Conservation (phyloP, 164 flowering plant species). For the Berberis thunbergii region DNA sequence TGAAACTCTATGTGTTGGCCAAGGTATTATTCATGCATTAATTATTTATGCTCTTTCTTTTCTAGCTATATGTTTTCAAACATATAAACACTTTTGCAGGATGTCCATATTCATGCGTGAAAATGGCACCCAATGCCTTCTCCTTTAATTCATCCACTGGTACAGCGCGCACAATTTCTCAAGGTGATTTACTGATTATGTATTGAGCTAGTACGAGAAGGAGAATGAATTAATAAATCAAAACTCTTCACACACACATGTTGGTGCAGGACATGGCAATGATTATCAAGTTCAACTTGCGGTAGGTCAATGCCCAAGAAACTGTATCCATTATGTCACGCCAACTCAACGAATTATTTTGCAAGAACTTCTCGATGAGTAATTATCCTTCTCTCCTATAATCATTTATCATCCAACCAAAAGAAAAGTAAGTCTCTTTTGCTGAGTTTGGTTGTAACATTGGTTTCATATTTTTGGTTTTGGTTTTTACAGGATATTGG, state of each 20-base stretch:
- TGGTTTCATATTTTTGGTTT: neutral
- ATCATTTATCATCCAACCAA: neutral
- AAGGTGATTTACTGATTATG: conserved; percentile 35
- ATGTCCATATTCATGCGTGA: conserved; percentile 82
- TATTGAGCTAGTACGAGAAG: no score
- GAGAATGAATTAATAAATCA: no score
- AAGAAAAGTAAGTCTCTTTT: neutral
- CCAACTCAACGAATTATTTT: conserved; percentile 78
- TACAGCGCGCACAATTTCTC: conserved; percentile 69
- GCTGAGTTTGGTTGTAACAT: neutral
- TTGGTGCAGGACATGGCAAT: conserved; percentile 46
- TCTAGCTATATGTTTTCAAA: neutral
- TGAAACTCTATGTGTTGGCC: conserved; percentile 70
- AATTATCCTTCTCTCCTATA: neutral
- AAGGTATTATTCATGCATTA: conserved; percentile 35
- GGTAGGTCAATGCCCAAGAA: conserved; percentile 89
- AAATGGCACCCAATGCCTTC: conserved; percentile 75
- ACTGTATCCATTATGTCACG: conserved; percentile 85
- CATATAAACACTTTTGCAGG: conserved; percentile 27
- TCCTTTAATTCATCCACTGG: conserved; percentile 43
- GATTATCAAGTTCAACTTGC: conserved; percentile 77
- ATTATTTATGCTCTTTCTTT: neutral
- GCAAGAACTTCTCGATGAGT: conserved; percentile 87
- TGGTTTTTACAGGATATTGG: conserved; percentile 39
- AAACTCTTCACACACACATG: neutral